These are phyloP conservation scores for Leishmania gerbilli DNA, from an alignment of 208 protist species.

Conservation along the genomic window DNA sequence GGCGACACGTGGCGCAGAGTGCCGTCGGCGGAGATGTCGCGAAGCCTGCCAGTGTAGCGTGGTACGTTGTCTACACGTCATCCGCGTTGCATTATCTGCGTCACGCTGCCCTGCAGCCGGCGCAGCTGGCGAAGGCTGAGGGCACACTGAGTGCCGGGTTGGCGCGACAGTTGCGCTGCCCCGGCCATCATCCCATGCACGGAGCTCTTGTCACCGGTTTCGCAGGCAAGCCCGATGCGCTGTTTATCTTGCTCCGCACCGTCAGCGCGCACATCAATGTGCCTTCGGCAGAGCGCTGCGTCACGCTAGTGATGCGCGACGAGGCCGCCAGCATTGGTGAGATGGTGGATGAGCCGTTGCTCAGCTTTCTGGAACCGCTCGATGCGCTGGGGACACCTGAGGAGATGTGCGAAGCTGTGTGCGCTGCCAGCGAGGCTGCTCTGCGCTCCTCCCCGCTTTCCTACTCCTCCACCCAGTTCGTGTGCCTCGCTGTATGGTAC, in stretches of 20 bases:
- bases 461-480: constrained; percentile 1
- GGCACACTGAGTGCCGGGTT: neutral
- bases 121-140: constrained; percentile 2
- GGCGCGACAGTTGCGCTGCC: neutral
- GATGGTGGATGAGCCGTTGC: constrained; percentile 11
- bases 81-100: constrained; percentile 3
- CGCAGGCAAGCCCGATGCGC: neutral
- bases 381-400: neutral
- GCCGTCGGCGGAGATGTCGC: neutral
- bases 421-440: constrained; percentile 5
- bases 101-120: neutral
- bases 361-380: constrained; percentile 16
- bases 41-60: neutral
- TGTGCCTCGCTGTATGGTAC: constrained; percentile 14
- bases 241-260: constrained; percentile 12
- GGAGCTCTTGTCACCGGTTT: neutral
- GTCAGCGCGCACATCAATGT: constrained; percentile 6
- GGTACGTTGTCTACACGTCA: constrained; percentile 2
- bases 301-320: neutral
- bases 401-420: constrained; percentile 21
- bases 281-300: constrained; percentile 13
- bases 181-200: neutral
- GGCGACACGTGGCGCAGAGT: constrained; percentile 15
- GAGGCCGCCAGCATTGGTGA: neutral
- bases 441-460: neutral